A percentile compares a stretch with the other conserved stretches of the same genome.
Evolutionary conservation across 139 green algal species (phyloP).

Genomic region (Mesotaenium endlicherianum): DNA sequence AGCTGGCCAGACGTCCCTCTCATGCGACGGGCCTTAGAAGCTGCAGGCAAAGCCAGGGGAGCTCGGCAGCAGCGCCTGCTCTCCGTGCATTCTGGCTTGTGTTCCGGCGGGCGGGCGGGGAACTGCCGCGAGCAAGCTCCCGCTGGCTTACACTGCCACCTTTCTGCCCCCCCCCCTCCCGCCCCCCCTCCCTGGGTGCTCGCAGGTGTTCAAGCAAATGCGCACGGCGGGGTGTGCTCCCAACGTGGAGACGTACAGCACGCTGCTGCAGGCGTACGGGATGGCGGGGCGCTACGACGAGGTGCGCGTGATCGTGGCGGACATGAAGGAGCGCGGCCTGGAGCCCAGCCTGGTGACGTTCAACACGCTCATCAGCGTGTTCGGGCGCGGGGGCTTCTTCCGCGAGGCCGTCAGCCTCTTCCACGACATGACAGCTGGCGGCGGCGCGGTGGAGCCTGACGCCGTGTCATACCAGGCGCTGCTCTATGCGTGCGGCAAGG

Average conservation of each 20-base stretch:
- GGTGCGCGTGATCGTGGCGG: conserved; percentile 6
- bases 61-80: no score
- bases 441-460: conserved; percentile 26
- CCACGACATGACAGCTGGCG: conserved; percentile 29
- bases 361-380: conserved; percentile 37
- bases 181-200: background rate
- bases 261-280: conserved; percentile 24
- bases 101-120: no score
- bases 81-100: no score
- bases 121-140: no score
- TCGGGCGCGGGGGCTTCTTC: conserved; percentile 36
- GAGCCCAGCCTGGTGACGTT: conserved; percentile 37
- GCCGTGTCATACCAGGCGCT: background rate
- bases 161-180: background rate
- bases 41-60: no score
- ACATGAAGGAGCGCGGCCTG: conserved; percentile 29
- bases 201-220: conserved; percentile 40
- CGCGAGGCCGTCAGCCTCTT: conserved; percentile 41
- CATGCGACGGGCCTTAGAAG: no score
- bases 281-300: conserved; percentile 27
- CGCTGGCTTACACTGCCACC: no score
- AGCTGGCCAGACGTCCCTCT: no score
- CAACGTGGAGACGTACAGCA: conserved; percentile 38
- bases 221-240: background rate
- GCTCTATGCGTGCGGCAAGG: conserved; percentile 21